Evolutionary conservation across 139 green algal species (phyloP).

Genomic region (Picochlorum sp.): DNA sequence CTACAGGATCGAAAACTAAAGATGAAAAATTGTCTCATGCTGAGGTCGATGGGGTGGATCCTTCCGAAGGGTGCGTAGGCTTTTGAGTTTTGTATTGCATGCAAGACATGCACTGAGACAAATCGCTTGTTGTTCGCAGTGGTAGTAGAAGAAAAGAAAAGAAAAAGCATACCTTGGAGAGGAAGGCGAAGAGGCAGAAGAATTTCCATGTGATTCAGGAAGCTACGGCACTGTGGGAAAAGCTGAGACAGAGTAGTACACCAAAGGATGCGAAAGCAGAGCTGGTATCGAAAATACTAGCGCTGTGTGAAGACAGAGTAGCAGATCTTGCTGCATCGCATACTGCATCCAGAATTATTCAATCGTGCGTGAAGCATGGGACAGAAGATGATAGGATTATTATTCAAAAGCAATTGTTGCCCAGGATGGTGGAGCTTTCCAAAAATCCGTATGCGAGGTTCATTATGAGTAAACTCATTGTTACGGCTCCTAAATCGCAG

Average conservation of each 20-base stretch:
- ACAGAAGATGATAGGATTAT: conserved; percentile 28
- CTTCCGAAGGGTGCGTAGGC: no score
- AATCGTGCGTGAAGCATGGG: conserved; percentile 72
- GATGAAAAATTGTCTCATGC: no score
- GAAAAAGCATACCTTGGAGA: conserved; percentile 18
- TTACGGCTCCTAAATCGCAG: conserved; percentile 46
- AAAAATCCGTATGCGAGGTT: conserved; percentile 77
- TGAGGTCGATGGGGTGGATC: no score
- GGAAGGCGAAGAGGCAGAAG: conserved; percentile 18
- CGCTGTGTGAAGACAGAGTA: conserved; percentile 48
- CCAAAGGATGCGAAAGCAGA: conserved; percentile 30
- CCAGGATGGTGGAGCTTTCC: conserved; percentile 55
- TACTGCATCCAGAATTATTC: conserved; percentile 71
- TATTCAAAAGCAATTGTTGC: conserved; percentile 59
- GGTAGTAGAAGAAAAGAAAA: conserved; percentile 22
- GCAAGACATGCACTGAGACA: no score
- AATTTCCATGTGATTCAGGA: conserved; percentile 33
- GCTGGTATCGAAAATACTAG: conserved; percentile 47
- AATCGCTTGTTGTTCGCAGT: no score
- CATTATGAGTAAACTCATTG: conserved; percentile 72
- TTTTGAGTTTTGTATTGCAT: no score
- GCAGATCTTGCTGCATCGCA: conserved; percentile 62
- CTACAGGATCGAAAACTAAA: no score
- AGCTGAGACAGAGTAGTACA: conserved; percentile 43
- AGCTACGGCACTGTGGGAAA: conserved; percentile 49